Conservation (phyloP, 2,329 filamentous ascomycete species). For the Mycosphaerella sp. region DNA sequence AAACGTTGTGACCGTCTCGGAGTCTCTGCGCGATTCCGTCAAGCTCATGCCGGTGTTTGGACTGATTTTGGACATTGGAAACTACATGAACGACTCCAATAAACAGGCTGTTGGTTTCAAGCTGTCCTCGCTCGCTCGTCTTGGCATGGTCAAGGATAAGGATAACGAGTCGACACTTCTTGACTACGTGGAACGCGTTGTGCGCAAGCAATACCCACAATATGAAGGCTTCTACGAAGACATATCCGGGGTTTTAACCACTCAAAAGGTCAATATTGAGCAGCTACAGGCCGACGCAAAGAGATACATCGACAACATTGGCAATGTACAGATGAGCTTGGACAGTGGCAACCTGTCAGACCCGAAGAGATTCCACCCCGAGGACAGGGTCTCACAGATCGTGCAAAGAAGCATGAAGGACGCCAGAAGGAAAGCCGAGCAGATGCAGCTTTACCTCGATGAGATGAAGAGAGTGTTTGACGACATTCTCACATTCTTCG, state of each 20-base stretch:
- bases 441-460: slow-evolving; percentile 87
- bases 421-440: slow-evolving; percentile 87
- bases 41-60: slow-evolving; percentile 94
- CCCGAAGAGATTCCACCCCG: slow-evolving; percentile 94
- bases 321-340: slow-evolving; percentile 84
- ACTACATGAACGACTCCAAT: slow-evolving; percentile 99
- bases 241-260: slow-evolving; percentile 68
- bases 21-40: slow-evolving; percentile 84
- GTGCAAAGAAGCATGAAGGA: slow-evolving; percentile 96
- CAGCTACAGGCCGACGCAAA: slow-evolving; percentile 81
- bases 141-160: slow-evolving; percentile 98
- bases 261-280: slow-evolving; percentile 92
- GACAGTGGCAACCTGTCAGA: slow-evolving; percentile 93
- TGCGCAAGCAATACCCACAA: slow-evolving; percentile 91
- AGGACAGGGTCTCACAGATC: slow-evolving; percentile 87
- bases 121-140: slow-evolving; percentile 80
- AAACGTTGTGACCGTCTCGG: slow-evolving; percentile 79
- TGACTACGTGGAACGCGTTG: slow-evolving; percentile 92
- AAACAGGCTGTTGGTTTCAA: slow-evolving; percentile 99
- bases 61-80: slow-evolving; percentile 93
- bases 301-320: slow-evolving; percentile 90
- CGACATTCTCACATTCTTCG: slow-evolving; percentile 94
- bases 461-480: slow-evolving; percentile 89
- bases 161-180: slow-evolving; percentile 97
- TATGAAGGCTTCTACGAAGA: slow-evolving; percentile 87